Percentiles rank a stretch among this genome's conserved stretches.
Conservation (phyloP, 768 basidiomycete genomes). For the Artomyces pyxidatus region DNA sequence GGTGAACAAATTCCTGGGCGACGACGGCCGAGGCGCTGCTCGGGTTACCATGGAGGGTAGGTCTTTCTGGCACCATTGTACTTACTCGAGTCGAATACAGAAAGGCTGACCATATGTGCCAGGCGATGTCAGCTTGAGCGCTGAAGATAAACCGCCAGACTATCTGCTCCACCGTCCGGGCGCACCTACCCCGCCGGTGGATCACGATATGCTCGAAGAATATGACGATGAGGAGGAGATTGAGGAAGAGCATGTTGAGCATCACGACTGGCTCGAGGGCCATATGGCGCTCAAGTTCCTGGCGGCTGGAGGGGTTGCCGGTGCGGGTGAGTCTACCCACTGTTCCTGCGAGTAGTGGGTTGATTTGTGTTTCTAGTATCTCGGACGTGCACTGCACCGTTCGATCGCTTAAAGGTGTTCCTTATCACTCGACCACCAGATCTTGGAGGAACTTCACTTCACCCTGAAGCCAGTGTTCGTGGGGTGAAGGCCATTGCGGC, state of each 20-base stretch:
- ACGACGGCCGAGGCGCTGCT: slow-evolving; percentile 71
- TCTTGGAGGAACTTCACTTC: slow-evolving; percentile 45
- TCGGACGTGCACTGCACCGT: slow-evolving; percentile 93
- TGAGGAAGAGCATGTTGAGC: slow-evolving; percentile 49
- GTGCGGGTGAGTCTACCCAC: slow-evolving; percentile 62
- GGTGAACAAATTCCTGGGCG: slow-evolving; percentile 55
- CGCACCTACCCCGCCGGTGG: neutral
- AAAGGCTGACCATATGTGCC: no score
- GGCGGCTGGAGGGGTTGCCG: slow-evolving; percentile 89
- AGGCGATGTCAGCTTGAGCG: slow-evolving; percentile 76
- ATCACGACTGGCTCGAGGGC: slow-evolving; percentile 53
- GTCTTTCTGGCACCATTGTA: slow-evolving; percentile 1
- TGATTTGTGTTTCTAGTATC: slow-evolving; percentile 52
- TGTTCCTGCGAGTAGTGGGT: neutral
- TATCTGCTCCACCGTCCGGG: slow-evolving; percentile 10
- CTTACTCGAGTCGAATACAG: no score
- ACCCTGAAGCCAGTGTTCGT: slow-evolving; percentile 35
- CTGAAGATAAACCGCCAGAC: slow-evolving; percentile 57
- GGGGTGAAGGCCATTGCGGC: slow-evolving; percentile 58
- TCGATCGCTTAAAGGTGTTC: slow-evolving; percentile 94
- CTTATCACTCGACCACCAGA: slow-evolving; percentile 85
- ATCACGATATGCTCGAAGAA: slow-evolving; percentile 23
- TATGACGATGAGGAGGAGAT: slow-evolving; percentile 31
- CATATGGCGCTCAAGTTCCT: slow-evolving; percentile 82
- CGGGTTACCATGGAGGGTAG: slow-evolving; percentile 87